These are phyloP conservation scores for Hortaea sp. DNA, from an alignment of 2,329 filamentous ascomycete genomes.

Conservation along the genomic window DNA sequence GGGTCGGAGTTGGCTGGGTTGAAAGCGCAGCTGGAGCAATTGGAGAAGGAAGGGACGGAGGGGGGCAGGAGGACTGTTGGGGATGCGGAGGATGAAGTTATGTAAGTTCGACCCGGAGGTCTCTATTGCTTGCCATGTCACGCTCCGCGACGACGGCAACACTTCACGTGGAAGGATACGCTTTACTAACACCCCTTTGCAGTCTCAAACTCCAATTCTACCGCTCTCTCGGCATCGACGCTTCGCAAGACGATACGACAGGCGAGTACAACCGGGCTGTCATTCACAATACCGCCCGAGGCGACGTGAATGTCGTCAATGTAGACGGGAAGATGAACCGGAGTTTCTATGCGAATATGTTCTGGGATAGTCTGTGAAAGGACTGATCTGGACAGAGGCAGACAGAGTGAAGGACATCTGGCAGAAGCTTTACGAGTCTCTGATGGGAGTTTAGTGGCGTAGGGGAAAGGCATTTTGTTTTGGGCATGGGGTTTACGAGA, in stretches of 20 bases:
- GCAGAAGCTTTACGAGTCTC: too few species aligned
- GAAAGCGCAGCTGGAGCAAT: slow-evolving; percentile 62
- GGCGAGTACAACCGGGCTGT: slow-evolving; percentile 81
- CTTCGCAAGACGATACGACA: slow-evolving; percentile 61
- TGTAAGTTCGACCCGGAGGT: slow-evolving; percentile 30
- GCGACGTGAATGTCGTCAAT: slow-evolving; percentile 89
- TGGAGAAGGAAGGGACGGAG: slow-evolving; percentile 81
- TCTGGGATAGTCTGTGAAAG: slow-evolving; percentile 73
- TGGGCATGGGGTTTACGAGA: too few species aligned
- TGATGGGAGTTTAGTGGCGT: too few species aligned
- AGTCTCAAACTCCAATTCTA: slow-evolving; percentile 82
- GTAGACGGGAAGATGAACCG: slow-evolving; percentile 78
- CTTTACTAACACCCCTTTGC: not conserved
- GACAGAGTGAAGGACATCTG: too few species aligned
- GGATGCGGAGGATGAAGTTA: slow-evolving; percentile 36
- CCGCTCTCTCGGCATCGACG: slow-evolving; percentile 79
- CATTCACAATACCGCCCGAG: slow-evolving; percentile 73
- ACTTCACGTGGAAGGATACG: not conserved
- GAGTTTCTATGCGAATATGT: slow-evolving; percentile 91
- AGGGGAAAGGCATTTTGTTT: too few species aligned
- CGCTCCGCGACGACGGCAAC: not conserved
- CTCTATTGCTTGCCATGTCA: too few species aligned
- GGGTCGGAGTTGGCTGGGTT: slow-evolving; percentile 68
- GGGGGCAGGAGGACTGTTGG: slow-evolving; percentile 47
- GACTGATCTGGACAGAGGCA: not conserved